Conservation (phyloP, 306 rosid genomes). For the Gleditsia sinensis region DNA sequence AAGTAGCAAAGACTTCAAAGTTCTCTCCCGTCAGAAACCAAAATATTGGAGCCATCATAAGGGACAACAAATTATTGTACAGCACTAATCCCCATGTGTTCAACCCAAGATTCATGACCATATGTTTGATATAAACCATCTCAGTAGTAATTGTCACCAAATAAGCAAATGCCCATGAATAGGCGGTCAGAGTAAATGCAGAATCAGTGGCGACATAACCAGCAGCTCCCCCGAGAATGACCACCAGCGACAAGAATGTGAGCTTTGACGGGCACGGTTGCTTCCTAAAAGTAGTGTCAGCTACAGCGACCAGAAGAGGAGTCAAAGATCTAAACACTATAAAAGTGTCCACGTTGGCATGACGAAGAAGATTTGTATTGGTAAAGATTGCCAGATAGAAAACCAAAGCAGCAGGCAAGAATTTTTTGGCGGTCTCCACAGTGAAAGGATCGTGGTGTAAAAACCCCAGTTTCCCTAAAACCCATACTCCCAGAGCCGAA, state of each 20-base stretch:
- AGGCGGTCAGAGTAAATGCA: slow-evolving; percentile 60
- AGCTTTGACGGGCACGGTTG: slow-evolving; percentile 65
- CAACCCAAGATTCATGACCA: slow-evolving; percentile 71
- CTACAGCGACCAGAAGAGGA: slow-evolving; percentile 67
- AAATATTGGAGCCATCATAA: slow-evolving; percentile 61
- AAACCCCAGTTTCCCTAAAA: slow-evolving; percentile 59
- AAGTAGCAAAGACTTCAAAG: slow-evolving; percentile 54
- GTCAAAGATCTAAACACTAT: slow-evolving; percentile 71
- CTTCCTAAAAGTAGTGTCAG: slow-evolving; percentile 62
- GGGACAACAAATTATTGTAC: slow-evolving; percentile 63
- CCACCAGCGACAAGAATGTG: slow-evolving; percentile 54
- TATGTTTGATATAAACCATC: slow-evolving; percentile 77
- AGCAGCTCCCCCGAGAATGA: slow-evolving; percentile 69
- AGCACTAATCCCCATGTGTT: slow-evolving; percentile 76
- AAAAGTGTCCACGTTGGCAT: slow-evolving; percentile 72
- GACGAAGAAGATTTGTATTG: slow-evolving; percentile 74
- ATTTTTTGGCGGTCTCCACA: slow-evolving; percentile 60
- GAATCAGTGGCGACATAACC: slow-evolving; percentile 76
- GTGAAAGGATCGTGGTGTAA: slow-evolving; percentile 63
- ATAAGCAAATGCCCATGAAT: slow-evolving; percentile 76
- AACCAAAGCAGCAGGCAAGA: slow-evolving; percentile 69
- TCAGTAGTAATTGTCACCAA: slow-evolving; percentile 71
- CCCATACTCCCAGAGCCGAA: slow-evolving; percentile 69
- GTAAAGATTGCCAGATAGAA: slow-evolving; percentile 74
- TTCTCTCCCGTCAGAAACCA: slow-evolving; percentile 72